Evolutionary conservation across 139 green algal species (phyloP), one percentile per base, ranked within the genome.

Genomic region (Astrephomene gubernaculifera): DNA sequence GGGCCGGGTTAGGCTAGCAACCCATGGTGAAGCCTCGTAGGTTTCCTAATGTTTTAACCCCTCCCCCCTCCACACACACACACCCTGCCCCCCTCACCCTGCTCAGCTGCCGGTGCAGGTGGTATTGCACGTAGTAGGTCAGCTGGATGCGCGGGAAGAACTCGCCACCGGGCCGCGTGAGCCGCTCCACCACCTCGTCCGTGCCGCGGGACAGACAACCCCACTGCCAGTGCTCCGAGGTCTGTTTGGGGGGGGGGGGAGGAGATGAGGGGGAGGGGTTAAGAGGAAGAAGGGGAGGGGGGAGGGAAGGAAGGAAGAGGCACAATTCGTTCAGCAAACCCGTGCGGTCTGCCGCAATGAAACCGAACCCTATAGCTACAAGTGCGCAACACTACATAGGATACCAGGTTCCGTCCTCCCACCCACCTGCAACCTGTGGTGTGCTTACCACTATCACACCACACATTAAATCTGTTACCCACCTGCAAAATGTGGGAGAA

Each of bases 191-290:
- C 64, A 89, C 45, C 71, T 94, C 83, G 25, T 73, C 39, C 4
- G 73, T 91, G 45, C 92, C 81, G 8, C 43, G 27, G 10, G 86
- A 87, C 72, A 98, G 86, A 8, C 64, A 64, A 31, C 97, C 97
- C 97, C 97, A 99, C 33, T 89, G 89, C 92, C 93, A 97, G 89
- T 99, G 97, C 85, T 99, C 93, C 1, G 95, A 85, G 2, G 94
- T 97, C 79, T 87, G 53, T 31, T 57, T 21, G 52, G 72, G 45
- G 31, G 31, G 44, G 3, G 29, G 70, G 68, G 70, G 49, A 38
- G 36, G 14, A 6, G 44, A 9, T 9, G 19, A 21, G 44, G 45
- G 22, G 49, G 2, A 14, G 45, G 49, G 44, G 44, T 45, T 57
- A 6, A 33, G 68, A 41, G 10, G 22, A 71, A 71, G 21, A 67